Evolutionary conservation across 2,329 filamentous ascomycete genomes (phyloP).

Genomic region (Laburnicola sp.): DNA sequence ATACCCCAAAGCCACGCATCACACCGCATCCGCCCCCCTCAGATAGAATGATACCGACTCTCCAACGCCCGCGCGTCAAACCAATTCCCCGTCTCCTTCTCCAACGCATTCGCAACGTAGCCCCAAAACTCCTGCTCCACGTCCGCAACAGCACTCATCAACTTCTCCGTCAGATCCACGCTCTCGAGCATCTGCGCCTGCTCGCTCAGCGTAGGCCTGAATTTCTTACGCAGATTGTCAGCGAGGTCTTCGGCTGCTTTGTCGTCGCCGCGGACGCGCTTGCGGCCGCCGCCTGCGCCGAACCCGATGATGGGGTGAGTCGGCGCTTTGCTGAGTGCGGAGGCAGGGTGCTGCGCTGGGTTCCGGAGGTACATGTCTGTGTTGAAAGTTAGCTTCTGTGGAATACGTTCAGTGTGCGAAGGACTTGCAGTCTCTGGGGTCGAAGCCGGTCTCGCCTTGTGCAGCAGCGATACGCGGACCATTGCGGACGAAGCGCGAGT

Average conservation of each 20-base stretch:
- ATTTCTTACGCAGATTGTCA: slow-evolving; percentile 25
- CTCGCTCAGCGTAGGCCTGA: slow-evolving; percentile 1
- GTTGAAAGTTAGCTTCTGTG: neutral
- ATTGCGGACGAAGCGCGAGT: slow-evolving; percentile 43
- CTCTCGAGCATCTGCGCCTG: slow-evolving; percentile 20
- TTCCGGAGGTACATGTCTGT: slow-evolving; percentile 34
- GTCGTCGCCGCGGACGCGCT: slow-evolving; percentile 27
- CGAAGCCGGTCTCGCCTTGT: slow-evolving; percentile 35
- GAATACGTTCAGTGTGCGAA: neutral
- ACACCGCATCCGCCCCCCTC: slow-evolving; percentile 1
- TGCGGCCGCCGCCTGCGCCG: slow-evolving; percentile 15
- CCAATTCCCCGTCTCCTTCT: slow-evolving; percentile 27
- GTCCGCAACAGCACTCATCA: slow-evolving; percentile 34
- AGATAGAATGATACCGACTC: slow-evolving; percentile 22
- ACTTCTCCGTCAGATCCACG: slow-evolving; percentile 23
- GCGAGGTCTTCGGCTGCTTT: slow-evolving; percentile 26
- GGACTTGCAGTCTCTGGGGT: slow-evolving; percentile 31
- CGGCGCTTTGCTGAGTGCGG: neutral
- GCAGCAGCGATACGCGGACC: slow-evolving; percentile 27
- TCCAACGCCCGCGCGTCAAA: slow-evolving; percentile 26
- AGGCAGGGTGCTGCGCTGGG: slow-evolving; percentile 14
- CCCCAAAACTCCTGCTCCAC: slow-evolving; percentile 38
- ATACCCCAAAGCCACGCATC: neutral
- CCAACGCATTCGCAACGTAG: slow-evolving; percentile 37
- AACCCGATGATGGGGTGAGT: slow-evolving; percentile 8